Conservation (phyloP, 192 early-diverging fungal species). For the Gonapodya sp. region DNA sequence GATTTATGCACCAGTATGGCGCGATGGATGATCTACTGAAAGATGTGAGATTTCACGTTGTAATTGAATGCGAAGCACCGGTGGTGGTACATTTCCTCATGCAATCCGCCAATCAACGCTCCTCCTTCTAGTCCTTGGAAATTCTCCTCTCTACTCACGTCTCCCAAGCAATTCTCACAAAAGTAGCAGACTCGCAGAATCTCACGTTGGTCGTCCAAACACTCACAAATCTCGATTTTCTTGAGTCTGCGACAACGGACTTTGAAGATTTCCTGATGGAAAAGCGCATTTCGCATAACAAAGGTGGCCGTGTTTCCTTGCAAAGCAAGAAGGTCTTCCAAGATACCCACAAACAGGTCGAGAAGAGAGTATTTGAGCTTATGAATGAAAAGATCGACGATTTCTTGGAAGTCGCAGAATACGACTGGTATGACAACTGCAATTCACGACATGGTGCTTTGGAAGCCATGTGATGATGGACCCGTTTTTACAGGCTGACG, state of each 20-base stretch:
- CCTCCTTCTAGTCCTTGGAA: conserved; percentile 43
- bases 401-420: conserved; percentile 70
- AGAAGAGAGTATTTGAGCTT: conserved; percentile 70
- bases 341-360: conserved; percentile 57
- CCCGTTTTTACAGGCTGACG: conserved; percentile 39
- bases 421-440: conserved; percentile 78
- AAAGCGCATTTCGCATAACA: conserved; percentile 39
- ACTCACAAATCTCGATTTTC: conserved; percentile 70
- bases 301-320: conserved; percentile 45
- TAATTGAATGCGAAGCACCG: not conserved
- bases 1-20: conserved; percentile 67
- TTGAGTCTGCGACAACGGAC: conserved; percentile 54
- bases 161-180: conserved; percentile 53
- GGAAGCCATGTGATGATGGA: not conserved
- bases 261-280: conserved; percentile 71
- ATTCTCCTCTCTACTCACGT: conserved; percentile 59
- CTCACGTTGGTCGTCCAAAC: conserved; percentile 80
- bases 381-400: conserved; percentile 74
- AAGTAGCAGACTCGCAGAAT: conserved; percentile 48
- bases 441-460: too few species aligned
- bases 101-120: too few species aligned
- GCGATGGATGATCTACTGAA: conserved; percentile 83
- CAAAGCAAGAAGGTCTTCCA: conserved; percentile 55
- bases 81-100: not conserved
- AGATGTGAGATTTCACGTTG: conserved; percentile 32